These are phyloP conservation scores for Albifimbria verrucaria DNA, from an alignment of 2,329 filamentous ascomycete species.

Conservation along the genomic window DNA sequence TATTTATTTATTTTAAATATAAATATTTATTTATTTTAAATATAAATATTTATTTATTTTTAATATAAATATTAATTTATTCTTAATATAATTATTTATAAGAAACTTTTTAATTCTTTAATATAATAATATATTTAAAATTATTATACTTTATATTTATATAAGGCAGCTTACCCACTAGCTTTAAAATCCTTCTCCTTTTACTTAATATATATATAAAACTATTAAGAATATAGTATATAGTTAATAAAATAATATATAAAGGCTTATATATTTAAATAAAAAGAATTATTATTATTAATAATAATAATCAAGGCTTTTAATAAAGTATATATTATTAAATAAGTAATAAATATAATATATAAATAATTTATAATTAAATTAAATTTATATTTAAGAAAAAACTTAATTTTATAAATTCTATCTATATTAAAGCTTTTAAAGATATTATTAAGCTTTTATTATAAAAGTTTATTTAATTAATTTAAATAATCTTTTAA, in stretches of 20 bases:
- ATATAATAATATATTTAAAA: neutral
- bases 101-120: neutral
- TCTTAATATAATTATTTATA: neutral
- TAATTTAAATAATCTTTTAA: too few species aligned
- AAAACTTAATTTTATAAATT: too few species aligned
- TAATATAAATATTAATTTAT: neutral
- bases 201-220: neutral
- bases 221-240: too few species aligned
- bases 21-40: slow-evolving; percentile 1
- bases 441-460: too few species aligned
- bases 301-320: too few species aligned
- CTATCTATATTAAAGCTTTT: too few species aligned
- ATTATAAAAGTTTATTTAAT: too few species aligned
- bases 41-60: slow-evolving; percentile 1
- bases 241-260: neutral
- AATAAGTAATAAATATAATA: too few species aligned
- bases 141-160: neutral
- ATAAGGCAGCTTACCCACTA: too few species aligned
- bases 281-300: neutral
- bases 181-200: neutral
- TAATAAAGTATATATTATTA: too few species aligned
- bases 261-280: neutral
- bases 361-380: too few species aligned
- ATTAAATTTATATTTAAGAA: neutral
- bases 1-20: neutral